phyloP scores from a whole-genome alignment of 2,329 filamentous ascomycete species.

The Thielaviopsis musarum region DNA sequence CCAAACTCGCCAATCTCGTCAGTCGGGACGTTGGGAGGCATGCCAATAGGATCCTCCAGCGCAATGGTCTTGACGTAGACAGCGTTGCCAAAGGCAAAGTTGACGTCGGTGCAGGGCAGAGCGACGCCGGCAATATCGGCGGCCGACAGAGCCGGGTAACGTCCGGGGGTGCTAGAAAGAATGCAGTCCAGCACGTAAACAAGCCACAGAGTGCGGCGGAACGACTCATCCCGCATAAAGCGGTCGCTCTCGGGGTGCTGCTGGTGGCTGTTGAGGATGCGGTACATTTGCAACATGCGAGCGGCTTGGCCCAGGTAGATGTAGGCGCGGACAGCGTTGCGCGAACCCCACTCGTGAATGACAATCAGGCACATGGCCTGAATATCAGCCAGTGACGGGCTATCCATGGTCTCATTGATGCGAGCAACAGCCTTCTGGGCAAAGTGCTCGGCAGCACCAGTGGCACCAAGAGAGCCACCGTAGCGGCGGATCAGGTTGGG shows the following conservation, averaged over 20 bases:
- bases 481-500: conserved; percentile 39
- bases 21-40: conserved; percentile 23
- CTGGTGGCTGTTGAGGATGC: conserved; percentile 39
- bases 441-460: conserved; percentile 40
- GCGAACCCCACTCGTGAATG: conserved; percentile 45
- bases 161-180: conserved; percentile 43
- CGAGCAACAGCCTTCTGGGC: conserved; percentile 38
- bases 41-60: conserved; percentile 22
- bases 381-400: conserved; percentile 42
- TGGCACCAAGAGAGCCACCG: conserved; percentile 33
- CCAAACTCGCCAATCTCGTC: conserved; percentile 44
- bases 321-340: conserved; percentile 45
- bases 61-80: conserved; percentile 40
- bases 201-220: conserved; percentile 44
- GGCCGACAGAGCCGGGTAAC: conserved; percentile 36
- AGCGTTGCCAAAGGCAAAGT: conserved; percentile 44
- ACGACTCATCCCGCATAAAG: conserved; percentile 43
- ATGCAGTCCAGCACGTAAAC: conserved; percentile 48
- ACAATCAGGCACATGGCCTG: conserved; percentile 44
- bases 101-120: conserved; percentile 43
- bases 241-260: conserved; percentile 34
- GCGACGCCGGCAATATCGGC: conserved; percentile 38
- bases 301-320: conserved; percentile 45
- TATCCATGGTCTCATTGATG: conserved; percentile 41
- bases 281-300: conserved; percentile 49